Conservation (phyloP, 257 asterid genomes). For the Nicotiana benthamiana region DNA sequence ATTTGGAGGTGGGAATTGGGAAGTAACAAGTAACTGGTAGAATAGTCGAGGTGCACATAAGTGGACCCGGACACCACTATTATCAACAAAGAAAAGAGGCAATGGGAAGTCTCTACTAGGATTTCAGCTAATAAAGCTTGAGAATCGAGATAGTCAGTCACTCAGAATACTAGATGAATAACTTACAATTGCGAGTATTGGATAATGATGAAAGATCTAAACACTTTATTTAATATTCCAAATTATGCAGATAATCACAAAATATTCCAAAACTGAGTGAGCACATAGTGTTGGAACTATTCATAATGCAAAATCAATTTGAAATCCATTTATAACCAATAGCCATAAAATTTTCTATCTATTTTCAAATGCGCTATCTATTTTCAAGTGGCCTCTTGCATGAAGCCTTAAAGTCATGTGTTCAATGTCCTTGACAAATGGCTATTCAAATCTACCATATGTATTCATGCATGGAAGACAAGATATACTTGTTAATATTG, state of each 20-base stretch:
- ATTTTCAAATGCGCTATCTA: too few relatives aligned
- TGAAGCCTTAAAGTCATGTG: too few relatives aligned
- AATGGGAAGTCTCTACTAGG: neutral
- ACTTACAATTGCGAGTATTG: neutral
- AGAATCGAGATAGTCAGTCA: neutral
- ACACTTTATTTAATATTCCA: neutral
- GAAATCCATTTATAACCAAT: too few relatives aligned
- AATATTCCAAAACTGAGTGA: neutral
- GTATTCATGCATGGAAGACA: too few relatives aligned
- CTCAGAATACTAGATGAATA: neutral
- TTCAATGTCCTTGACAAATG: too few relatives aligned
- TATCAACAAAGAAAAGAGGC: neutral
- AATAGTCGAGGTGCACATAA: neutral
- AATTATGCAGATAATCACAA: neutral
- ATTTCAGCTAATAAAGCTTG: neutral
- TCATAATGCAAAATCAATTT: too few relatives aligned
- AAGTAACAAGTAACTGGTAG: too few relatives aligned
- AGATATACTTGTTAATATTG: too few relatives aligned
- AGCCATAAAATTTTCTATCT: too few relatives aligned
- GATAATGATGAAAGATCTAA: constrained; percentile 6
- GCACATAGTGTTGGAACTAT: neutral
- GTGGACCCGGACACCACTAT: neutral
- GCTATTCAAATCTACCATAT: too few relatives aligned
- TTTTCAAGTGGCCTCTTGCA: too few relatives aligned
- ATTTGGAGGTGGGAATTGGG: neutral